Conservation (phyloP, 208 protist genomes). For the Wallacemonas sp. region DNA sequence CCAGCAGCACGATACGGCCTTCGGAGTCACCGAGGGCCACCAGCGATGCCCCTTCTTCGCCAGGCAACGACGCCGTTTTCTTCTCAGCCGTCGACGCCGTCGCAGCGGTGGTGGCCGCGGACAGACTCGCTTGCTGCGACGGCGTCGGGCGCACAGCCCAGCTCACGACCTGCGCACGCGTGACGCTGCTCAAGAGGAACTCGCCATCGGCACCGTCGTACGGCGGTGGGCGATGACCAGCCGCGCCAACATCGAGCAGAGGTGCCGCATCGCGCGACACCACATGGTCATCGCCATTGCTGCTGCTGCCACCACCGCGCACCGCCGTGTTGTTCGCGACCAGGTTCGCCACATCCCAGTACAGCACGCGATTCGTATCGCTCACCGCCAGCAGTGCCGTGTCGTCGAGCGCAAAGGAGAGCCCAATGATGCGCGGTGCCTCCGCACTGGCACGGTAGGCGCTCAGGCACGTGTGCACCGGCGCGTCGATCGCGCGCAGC, state of each 20-base stretch:
- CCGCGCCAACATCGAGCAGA: background rate
- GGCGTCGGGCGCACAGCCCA: constrained; percentile 4
- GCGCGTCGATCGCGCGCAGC: background rate
- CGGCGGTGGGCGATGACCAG: background rate
- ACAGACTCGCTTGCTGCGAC: too few species aligned
- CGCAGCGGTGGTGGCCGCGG: background rate
- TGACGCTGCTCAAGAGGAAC: background rate
- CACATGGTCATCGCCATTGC: background rate
- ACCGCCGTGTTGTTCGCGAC: background rate
- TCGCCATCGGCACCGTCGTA: constrained; percentile 6
- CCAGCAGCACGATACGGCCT: constrained; percentile 55
- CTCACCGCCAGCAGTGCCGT: constrained; percentile 15
- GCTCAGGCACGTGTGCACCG: constrained; percentile 12
- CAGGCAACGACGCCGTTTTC: too few species aligned
- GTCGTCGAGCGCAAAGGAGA: constrained; percentile 18
- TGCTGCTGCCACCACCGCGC: too few species aligned
- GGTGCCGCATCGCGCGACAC: background rate
- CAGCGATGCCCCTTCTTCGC: constrained; percentile 11
- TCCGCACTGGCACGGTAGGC: constrained; percentile 11
- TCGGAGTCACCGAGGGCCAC: constrained; percentile 62
- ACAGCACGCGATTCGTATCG: constrained; percentile 13
- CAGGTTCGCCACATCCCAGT: constrained; percentile 17
- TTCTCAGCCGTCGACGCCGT: constrained; percentile 29
- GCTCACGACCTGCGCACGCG: background rate
- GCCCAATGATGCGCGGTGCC: constrained; percentile 10